Evolutionary conservation across 1,284 basidiomycete species (phyloP).

Genomic region (Ceratobasidium sp.): DNA sequence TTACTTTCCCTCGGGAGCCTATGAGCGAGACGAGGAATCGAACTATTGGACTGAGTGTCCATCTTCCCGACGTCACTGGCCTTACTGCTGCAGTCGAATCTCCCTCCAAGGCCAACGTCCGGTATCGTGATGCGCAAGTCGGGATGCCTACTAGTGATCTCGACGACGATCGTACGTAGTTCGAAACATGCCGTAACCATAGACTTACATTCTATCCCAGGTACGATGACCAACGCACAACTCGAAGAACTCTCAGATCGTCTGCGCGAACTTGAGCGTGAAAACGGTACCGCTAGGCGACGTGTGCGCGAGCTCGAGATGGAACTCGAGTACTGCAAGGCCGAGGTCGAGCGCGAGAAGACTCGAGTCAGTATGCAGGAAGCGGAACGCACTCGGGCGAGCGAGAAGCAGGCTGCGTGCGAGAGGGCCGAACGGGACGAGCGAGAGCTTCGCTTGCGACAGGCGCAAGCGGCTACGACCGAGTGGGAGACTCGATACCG

Average conservation of each 20-base stretch:
- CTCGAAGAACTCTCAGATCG: constrained; percentile 72
- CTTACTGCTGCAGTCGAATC: constrained; percentile 77
- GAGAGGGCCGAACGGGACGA: constrained; percentile 18
- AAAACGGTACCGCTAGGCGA: constrained; percentile 79
- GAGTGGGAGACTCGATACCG: constrained; percentile 63
- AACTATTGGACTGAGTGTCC: constrained; percentile 53
- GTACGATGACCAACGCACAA: constrained; percentile 64
- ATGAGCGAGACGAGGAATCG: constrained; percentile 36
- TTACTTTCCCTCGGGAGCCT: constrained; percentile 43
- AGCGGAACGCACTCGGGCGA: constrained; percentile 46
- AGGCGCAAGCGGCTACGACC: constrained; percentile 50
- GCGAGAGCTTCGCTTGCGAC: constrained; percentile 6
- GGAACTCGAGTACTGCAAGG: constrained; percentile 80
- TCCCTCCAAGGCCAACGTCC: constrained; percentile 61
- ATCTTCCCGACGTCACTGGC: constrained; percentile 81
- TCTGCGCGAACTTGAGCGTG: constrained; percentile 75
- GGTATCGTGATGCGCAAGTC: constrained; percentile 36
- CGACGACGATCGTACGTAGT: constrained; percentile 40
- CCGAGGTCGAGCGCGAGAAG: constrained; percentile 73
- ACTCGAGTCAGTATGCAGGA: constrained; percentile 62
- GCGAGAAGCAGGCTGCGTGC: constrained; percentile 3
- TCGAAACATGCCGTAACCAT: background rate
- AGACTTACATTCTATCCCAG: constrained; percentile 52
- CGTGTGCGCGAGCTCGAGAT: constrained; percentile 83
- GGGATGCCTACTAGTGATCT: constrained; percentile 2